Conservation (phyloP, 805 yeast species). For the Cyberlindnera nakhonratchasimensis region DNA sequence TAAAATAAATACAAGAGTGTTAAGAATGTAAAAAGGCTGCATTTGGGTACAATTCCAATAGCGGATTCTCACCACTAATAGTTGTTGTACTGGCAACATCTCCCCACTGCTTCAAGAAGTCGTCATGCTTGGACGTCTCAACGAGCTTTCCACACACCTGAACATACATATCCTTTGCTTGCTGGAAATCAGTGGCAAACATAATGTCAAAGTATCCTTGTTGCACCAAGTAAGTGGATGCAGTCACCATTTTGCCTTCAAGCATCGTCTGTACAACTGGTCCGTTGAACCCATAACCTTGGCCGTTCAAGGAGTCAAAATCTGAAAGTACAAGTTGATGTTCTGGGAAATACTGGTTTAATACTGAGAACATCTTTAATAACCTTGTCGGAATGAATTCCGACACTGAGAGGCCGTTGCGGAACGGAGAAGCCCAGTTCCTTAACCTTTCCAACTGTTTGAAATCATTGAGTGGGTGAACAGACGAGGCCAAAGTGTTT, state of each 20-base stretch:
- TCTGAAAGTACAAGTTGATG: conserved; percentile 76
- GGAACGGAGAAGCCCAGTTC: conserved; percentile 58
- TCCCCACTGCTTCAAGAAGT: conserved; percentile 68
- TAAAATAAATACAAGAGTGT: not conserved
- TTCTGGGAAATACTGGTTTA: conserved; percentile 65
- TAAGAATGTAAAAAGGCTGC: conserved; percentile 35
- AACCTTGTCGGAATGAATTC: conserved; percentile 83
- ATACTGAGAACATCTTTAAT: conserved; percentile 58
- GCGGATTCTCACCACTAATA: conserved; percentile 77
- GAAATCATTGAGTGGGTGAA: conserved; percentile 61
- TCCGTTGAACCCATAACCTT: conserved; percentile 55
- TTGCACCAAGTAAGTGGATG: conserved; percentile 72
- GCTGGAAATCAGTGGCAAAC: conserved; percentile 76
- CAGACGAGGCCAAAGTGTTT: conserved; percentile 15
- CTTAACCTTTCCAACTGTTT: conserved; percentile 37
- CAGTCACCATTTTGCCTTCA: conserved; percentile 62
- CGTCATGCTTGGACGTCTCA: conserved; percentile 53
- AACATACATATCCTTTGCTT: conserved; percentile 58
- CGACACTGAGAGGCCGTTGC: conserved; percentile 59
- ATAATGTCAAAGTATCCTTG: conserved; percentile 85
- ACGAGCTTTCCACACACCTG: conserved; percentile 61
- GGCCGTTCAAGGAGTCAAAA: conserved; percentile 38
- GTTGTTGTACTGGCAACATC: conserved; percentile 65
- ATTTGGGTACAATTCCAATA: conserved; percentile 72
- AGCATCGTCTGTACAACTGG: conserved; percentile 82